Evolutionary conservation across 2,329 filamentous ascomycete species (phyloP).

Genomic region (Aureobasidium subglaciale): DNA sequence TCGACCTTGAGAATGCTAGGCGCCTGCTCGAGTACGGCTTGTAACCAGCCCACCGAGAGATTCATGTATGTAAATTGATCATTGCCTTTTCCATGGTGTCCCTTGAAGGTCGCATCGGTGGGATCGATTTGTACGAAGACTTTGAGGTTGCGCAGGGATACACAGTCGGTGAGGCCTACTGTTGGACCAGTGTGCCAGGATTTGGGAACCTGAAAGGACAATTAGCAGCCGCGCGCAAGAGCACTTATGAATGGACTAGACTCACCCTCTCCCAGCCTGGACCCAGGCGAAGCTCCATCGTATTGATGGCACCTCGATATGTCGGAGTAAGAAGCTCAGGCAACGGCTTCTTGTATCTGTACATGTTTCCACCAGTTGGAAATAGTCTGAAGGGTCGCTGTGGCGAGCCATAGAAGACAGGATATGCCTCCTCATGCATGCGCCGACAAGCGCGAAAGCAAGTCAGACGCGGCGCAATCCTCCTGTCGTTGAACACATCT

Average conservation of each 20-base stretch:
- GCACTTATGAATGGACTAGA: too few species aligned
- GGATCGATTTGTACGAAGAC: slow-evolving; percentile 67
- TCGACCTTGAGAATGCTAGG: slow-evolving; percentile 53
- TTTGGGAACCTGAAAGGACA: slow-evolving; percentile 45
- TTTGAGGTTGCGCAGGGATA: slow-evolving; percentile 51
- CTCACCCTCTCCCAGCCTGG: slow-evolving; percentile 57
- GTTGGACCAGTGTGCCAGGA: slow-evolving; percentile 62
- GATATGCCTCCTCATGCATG: slow-evolving; percentile 56
- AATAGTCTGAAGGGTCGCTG: slow-evolving; percentile 59
- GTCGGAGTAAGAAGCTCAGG: slow-evolving; percentile 56
- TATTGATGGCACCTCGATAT: slow-evolving; percentile 55
- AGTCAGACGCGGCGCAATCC: slow-evolving; percentile 50
- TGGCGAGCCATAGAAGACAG: slow-evolving; percentile 53
- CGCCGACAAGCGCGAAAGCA: slow-evolving; percentile 56
- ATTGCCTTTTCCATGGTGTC: slow-evolving; percentile 49
- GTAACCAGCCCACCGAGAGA: slow-evolving; percentile 55
- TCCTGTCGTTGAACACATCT: slow-evolving; percentile 57
- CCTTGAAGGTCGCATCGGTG: slow-evolving; percentile 55
- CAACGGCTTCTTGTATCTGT: slow-evolving; percentile 66
- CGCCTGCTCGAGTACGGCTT: slow-evolving; percentile 49
- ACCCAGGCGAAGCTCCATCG: slow-evolving; percentile 63
- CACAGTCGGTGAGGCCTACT: slow-evolving; percentile 58
- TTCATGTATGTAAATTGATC: slow-evolving; percentile 62
- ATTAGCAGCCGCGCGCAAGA: neutral
- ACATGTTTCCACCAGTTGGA: slow-evolving; percentile 57